Evolutionary conservation across 1,139 yeast species (phyloP), one percentile per base, ranked within the genome.

Genomic region (Pichia sp.): DNA sequence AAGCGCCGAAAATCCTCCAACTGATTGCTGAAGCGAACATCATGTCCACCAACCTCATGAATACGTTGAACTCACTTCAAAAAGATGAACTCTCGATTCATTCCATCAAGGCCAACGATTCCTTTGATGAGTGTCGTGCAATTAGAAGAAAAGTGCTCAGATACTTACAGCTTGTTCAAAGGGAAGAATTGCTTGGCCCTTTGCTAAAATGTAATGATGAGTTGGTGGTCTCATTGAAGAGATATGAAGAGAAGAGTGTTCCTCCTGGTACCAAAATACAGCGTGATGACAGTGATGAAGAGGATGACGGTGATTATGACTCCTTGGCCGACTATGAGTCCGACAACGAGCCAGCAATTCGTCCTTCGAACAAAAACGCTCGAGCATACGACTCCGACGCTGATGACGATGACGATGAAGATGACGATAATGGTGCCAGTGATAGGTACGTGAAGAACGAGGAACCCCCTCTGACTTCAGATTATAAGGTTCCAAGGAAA

Each of bases 131-230:
- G 53, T 86, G 95, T 51, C 74, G 93, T 47, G 66, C 73, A 15
- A 71, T 83, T 38, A 74, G 98, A 56, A 71, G 94, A 43, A 77
- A 74, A 48, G 77, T 91, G 14, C 66, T 91, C 48, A 67, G 86
- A 46, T 87, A 87, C 55, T 67, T 91, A 45, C 97, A 91, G 59
- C 69, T 76, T 40, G 84, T 86, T 28, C 82, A 82, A 29, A 80
- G 77, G 39, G 96, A 87, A 47, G 95, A 85, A 53, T 82, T 79
- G 47, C 63, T 91, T 49, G 97, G 96, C 9, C 72, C 88, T 34
- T 67, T 91, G 47, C 74, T 91, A 42, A 81, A 75, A 46, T 94
- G 96, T 33, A 91, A 91, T 55, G 98, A 91, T 51, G 88, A 82
- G 52, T 69, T 91, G 45, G 94, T 91, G 10, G 65, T 64, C 5